A percentile compares a stretch with the other conserved stretches of the same genome.
These are phyloP conservation scores for Nepenthes mirabilis DNA, from an alignment of 148 eudicot species.

Conservation along the genomic window DNA sequence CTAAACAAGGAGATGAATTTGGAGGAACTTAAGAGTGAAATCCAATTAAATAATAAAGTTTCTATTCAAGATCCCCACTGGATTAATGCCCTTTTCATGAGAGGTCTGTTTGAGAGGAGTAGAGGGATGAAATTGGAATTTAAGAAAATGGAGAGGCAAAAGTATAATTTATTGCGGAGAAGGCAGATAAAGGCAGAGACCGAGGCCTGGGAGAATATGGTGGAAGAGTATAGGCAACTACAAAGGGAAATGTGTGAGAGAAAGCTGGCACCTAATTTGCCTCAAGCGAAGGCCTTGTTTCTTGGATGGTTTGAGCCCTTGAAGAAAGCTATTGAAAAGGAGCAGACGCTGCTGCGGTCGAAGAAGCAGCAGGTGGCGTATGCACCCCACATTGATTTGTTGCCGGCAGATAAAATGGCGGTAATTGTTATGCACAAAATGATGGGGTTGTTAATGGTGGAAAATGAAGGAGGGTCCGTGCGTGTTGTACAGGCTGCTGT, in stretches of 20 bases:
- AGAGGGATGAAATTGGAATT: slow-evolving; percentile 16
- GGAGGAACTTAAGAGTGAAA: slow-evolving; percentile 25
- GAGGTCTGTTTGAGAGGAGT: slow-evolving; percentile 20
- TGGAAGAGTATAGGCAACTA: slow-evolving; percentile 66
- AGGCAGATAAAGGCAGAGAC: slow-evolving; percentile 79
- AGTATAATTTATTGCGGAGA: slow-evolving; percentile 45
- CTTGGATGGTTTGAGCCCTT: slow-evolving; percentile 90
- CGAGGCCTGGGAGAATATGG: slow-evolving; percentile 83
- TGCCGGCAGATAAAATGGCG: slow-evolving; percentile 91
- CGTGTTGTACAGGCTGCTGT: slow-evolving; percentile 67
- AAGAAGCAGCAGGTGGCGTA: slow-evolving; percentile 36
- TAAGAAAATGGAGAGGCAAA: slow-evolving; percentile 29
- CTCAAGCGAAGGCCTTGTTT: slow-evolving; percentile 66
- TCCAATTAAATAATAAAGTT: slow-evolving; percentile 23
- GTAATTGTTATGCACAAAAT: slow-evolving; percentile 87
- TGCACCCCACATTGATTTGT: slow-evolving; percentile 40
- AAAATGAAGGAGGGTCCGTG: slow-evolving; percentile 37
- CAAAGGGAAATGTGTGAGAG: slow-evolving; percentile 78
- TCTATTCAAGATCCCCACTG: slow-evolving; percentile 68
- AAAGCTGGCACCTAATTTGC: slow-evolving; percentile 81
- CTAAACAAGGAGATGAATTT: slow-evolving; percentile 21
- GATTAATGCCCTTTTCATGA: slow-evolving; percentile 48
- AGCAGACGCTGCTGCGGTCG: slow-evolving; percentile 41
- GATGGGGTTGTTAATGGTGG: slow-evolving; percentile 72
- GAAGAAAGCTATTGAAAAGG: slow-evolving; percentile 58